phyloP scores from a whole-genome alignment of 495 filamentous ascomycete genomes.

The Hyaloscypha finlandica region DNA sequence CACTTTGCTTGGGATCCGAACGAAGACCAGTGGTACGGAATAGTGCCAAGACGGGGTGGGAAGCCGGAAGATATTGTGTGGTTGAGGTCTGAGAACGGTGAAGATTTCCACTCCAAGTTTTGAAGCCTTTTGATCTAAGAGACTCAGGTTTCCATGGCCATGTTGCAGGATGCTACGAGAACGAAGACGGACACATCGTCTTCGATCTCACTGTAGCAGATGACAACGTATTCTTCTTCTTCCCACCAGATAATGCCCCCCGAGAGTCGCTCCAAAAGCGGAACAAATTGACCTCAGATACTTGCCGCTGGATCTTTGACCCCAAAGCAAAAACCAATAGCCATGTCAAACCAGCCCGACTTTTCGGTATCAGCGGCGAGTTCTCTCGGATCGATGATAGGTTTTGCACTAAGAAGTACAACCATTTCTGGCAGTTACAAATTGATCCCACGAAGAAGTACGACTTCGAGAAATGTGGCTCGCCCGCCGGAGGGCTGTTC shows the following conservation, averaged over 20 bases:
- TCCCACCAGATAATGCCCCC: slow-evolving; percentile 44
- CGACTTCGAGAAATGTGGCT: slow-evolving; percentile 50
- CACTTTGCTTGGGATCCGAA: slow-evolving; percentile 58
- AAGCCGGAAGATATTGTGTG: slow-evolving; percentile 52
- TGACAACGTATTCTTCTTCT: slow-evolving; percentile 60
- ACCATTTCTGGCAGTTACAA: slow-evolving; percentile 55
- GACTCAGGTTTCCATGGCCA: slow-evolving; percentile 50
- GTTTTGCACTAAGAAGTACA: slow-evolving; percentile 49
- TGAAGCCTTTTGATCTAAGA: slow-evolving; percentile 26
- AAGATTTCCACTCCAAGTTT: neutral
- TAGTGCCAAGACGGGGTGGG: slow-evolving; percentile 50
- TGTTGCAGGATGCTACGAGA: slow-evolving; percentile 52
- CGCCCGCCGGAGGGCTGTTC: slow-evolving; percentile 45
- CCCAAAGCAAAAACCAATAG: slow-evolving; percentile 43
- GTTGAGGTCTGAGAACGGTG: slow-evolving; percentile 50
- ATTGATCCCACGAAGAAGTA: slow-evolving; percentile 48
- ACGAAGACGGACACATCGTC: slow-evolving; percentile 47
- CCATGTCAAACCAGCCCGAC: slow-evolving; percentile 35
- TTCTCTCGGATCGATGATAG: slow-evolving; percentile 64
- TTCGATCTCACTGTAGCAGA: slow-evolving; percentile 58
- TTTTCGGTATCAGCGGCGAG: slow-evolving; percentile 53
- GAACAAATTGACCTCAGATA: slow-evolving; percentile 45
- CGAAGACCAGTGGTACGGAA: slow-evolving; percentile 51
- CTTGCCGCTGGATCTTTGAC: slow-evolving; percentile 56
- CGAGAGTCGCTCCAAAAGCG: slow-evolving; percentile 27